Evolutionary conservation across 768 basidiomycete genomes (phyloP), one percentile per base, ranked within the genome.

Genomic region (Mycena polygramma): DNA sequence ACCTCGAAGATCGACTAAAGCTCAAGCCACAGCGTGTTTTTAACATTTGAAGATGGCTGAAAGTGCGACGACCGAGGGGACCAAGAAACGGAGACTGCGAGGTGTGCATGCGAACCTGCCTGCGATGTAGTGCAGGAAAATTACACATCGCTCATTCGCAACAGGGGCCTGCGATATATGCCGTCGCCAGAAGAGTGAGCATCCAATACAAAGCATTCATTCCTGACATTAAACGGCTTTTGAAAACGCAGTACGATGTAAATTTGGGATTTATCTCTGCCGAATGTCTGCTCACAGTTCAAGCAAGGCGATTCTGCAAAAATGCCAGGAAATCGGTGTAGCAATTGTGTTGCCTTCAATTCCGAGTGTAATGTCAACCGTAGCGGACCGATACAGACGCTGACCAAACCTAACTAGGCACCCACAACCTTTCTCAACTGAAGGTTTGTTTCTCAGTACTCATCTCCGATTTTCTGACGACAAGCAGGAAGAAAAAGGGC

Each of bases 281-380:
- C 35, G 2, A 43, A 17, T 19, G 4, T 37, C 22, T 26, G 20
- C 53, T 51, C 19, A 55, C 10, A 49, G 0, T 52, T n/a, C 48
- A 1, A 5, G 45, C 5, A 24, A 72, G 66, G 71, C 20, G 71
- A 72, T 41, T 48, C 43, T 30, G 66, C 71, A 6, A 68, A 51
- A 13, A 65, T 64, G 63, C 71, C 67, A 13, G 59, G 49, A 19
- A 65, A 61, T 24, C n/a, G 52, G 19, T 72, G 71, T 11, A 52
- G 41, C 1, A 66, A 66, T 22, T 73, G 72, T 26, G 54, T 69
- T n/a, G 20, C 63, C 2, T 73, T 73, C 49, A 63, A 62, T 20
- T 73, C 72, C 0, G 68, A 66, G 13, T 73, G 72, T 17, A 73
- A 30, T 30, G 2, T 30, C 30, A 30, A 30, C 2, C 30, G 30